Evolutionary conservation across 441 rosid species (phyloP).

Genomic region (Adansonia rubrostipa): DNA sequence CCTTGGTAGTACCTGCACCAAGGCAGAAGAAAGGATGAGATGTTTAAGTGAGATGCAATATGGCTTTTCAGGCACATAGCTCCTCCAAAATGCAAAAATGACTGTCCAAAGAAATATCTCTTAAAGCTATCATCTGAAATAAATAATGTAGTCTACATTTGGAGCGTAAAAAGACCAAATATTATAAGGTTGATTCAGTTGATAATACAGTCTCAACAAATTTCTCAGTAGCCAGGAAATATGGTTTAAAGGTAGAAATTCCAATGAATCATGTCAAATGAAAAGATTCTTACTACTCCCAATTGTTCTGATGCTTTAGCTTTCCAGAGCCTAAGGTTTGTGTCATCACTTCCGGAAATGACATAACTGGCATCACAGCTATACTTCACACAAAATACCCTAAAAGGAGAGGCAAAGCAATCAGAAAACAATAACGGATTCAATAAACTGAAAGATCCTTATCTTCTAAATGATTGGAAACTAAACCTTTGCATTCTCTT

Average conservation of each 20-base stretch:
- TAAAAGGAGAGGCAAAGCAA: slow-evolving; percentile 30
- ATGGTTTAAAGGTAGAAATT: neutral
- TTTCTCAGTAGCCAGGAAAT: slow-evolving; percentile 18
- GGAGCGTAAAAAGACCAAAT: neutral
- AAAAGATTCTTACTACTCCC: slow-evolving; percentile 79
- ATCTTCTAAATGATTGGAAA: slow-evolving; percentile 15
- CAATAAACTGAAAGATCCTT: slow-evolving; percentile 3
- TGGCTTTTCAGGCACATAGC: neutral
- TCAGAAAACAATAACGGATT: slow-evolving; percentile 20
- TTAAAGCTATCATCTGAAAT: neutral
- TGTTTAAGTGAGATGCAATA: neutral
- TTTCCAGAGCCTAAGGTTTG: slow-evolving; percentile 94
- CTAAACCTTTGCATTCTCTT: slow-evolving; percentile 97
- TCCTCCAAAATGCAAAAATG: neutral
- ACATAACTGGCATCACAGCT: slow-evolving; percentile 87
- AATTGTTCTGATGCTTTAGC: slow-evolving; percentile 94
- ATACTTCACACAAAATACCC: slow-evolving; percentile 92
- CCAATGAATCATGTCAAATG: slow-evolving; percentile 20
- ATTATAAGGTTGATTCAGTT: neutral
- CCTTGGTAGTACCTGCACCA: slow-evolving; percentile 79
- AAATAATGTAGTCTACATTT: neutral
- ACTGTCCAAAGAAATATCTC: neutral
- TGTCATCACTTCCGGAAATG: slow-evolving; percentile 94
- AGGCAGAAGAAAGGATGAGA: neutral
- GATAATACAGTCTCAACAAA: neutral